Evolutionary conservation across 2,329 filamentous ascomycete species (phyloP).

Genomic region (Aspergillus udagawae): DNA sequence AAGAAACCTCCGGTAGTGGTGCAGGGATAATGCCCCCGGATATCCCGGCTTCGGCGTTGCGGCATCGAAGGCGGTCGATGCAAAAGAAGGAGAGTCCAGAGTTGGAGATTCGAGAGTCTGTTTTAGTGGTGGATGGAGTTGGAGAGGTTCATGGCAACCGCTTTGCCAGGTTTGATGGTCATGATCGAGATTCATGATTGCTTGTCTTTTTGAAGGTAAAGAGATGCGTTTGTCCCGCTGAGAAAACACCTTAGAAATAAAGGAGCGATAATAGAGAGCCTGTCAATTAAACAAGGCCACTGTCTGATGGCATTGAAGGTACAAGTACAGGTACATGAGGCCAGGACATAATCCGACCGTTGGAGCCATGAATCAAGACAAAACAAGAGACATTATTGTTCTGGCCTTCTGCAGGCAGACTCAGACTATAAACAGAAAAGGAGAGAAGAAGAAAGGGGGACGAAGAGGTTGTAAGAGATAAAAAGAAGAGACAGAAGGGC

Average conservation of each 20-base stretch:
- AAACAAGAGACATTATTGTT: background rate
- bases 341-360: background rate
- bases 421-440: background rate
- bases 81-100: background rate
- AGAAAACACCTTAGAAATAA: background rate
- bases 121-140: background rate
- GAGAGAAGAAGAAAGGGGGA: background rate
- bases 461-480: background rate
- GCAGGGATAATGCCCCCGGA: slow-evolving; percentile 28
- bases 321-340: background rate
- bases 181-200: slow-evolving; percentile 1
- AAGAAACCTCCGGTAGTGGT: slow-evolving; percentile 35
- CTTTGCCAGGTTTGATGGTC: background rate
- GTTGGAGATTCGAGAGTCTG: background rate
- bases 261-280: background rate
- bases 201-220: background rate
- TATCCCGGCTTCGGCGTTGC: slow-evolving; percentile 5
- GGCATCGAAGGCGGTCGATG: background rate
- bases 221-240: background rate
- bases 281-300: background rate
- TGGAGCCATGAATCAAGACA: background rate
- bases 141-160: background rate
- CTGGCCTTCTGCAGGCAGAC: background rate
- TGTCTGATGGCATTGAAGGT: background rate
- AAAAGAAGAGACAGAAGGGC: slow-evolving; percentile 5